Conservation (phyloP, 2,329 filamentous ascomycete genomes). For the Beauveria bassiana region DNA sequence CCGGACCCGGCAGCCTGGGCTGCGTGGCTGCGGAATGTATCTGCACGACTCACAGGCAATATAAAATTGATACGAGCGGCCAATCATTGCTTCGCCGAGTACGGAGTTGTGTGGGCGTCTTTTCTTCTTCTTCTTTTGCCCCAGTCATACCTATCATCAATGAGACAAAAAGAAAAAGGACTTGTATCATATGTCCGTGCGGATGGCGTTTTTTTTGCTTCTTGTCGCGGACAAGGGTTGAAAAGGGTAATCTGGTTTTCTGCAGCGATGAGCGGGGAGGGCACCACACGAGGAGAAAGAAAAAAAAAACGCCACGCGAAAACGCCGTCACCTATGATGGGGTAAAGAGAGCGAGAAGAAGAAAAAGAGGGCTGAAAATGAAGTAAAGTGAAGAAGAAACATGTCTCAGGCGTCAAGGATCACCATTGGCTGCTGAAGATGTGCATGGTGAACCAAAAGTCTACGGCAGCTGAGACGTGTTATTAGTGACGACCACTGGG, state of each 20-base stretch:
- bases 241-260: neutral
- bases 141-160: neutral
- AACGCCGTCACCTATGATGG: neutral
- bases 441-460: too few relatives aligned
- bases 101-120: too few relatives aligned
- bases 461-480: too few relatives aligned
- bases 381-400: neutral
- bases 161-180: neutral
- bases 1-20: neutral
- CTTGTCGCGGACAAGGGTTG: neutral
- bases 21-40: neutral
- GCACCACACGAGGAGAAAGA: neutral
- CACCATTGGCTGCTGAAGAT: too few relatives aligned
- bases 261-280: neutral
- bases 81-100: neutral
- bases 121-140: too few relatives aligned
- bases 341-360: neutral
- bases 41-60: neutral
- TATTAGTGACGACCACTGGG: neutral
- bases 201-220: neutral
- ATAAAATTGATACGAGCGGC: neutral
- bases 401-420: neutral
- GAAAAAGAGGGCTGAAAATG: neutral
- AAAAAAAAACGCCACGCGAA: neutral
- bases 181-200: neutral